A percentile compares a stretch with the other conserved stretches of the same genome.
These are phyloP conservation scores for Leucogyrophana mollusca DNA, from an alignment of 768 basidiomycete species.

Conservation along the genomic window DNA sequence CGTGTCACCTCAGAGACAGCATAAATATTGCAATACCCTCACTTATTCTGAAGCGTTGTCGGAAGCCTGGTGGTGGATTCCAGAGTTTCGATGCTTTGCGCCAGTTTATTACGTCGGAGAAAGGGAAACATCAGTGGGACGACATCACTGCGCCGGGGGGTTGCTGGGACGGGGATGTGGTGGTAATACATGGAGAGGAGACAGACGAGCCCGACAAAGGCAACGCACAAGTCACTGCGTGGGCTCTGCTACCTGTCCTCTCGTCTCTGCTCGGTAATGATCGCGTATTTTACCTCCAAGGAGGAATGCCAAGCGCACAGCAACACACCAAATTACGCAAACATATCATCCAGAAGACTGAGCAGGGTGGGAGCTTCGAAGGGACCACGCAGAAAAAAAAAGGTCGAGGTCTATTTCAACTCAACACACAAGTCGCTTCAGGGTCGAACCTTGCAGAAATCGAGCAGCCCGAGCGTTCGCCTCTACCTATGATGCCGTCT, in stretches of 20 bases:
- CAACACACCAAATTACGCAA: slow-evolving; percentile 55
- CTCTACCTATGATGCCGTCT: slow-evolving; percentile 57
- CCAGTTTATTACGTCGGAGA: slow-evolving; percentile 80
- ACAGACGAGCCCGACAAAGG: slow-evolving; percentile 67
- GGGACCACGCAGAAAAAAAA: slow-evolving; percentile 29
- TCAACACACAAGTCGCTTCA: slow-evolving; percentile 56
- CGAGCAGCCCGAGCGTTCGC: slow-evolving; percentile 51
- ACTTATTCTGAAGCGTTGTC: slow-evolving; percentile 83
- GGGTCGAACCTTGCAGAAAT: slow-evolving; percentile 58
- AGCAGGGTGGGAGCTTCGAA: slow-evolving; percentile 6
- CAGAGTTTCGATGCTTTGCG: slow-evolving; percentile 66
- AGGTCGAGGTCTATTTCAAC: slow-evolving; percentile 61
- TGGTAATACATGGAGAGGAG: slow-evolving; percentile 76
- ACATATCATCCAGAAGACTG: slow-evolving; percentile 38
- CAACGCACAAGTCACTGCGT: slow-evolving; percentile 56
- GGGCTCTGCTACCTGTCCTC: slow-evolving; percentile 69
- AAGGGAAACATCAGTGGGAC: slow-evolving; percentile 74
- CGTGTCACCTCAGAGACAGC: slow-evolving; percentile 63
- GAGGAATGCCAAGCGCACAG: slow-evolving; percentile 65
- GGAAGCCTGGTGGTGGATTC: slow-evolving; percentile 68
- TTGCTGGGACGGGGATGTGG: slow-evolving; percentile 66
- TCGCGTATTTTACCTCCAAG: slow-evolving; percentile 65
- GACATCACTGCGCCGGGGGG: slow-evolving; percentile 44
- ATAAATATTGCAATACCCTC: slow-evolving; percentile 88
- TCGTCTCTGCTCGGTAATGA: slow-evolving; percentile 55